Percentiles rank a stretch among this genome's conserved stretches.
Conservation (phyloP, 768 basidiomycete species). For the Lactifluus rugatus region DNA sequence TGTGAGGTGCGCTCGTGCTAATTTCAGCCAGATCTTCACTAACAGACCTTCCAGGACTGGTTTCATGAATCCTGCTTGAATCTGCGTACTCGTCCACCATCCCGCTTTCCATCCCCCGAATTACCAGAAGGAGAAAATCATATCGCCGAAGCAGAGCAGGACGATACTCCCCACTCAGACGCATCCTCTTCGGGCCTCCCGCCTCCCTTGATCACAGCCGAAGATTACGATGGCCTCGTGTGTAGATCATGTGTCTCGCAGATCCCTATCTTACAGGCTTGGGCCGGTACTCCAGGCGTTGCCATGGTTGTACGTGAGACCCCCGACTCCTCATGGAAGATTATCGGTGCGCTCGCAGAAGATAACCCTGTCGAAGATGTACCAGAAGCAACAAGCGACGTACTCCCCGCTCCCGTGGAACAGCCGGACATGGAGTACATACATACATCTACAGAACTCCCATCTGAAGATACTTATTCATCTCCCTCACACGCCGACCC, state of each 20-base stretch:
- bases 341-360: conserved; percentile 29
- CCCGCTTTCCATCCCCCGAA: conserved; percentile 33
- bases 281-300: conserved; percentile 60
- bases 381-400: background rate
- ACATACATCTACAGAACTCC: background rate
- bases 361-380: conserved; percentile 15
- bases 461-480: background rate
- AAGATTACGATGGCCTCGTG: conserved; percentile 67
- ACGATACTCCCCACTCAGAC: conserved; percentile 47
- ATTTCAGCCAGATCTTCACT: conserved; percentile 5
- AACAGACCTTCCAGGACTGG: conserved; percentile 55
- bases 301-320: conserved; percentile 55
- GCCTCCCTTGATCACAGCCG: conserved; percentile 53
- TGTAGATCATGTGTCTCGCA: conserved; percentile 59
- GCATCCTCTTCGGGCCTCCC: conserved; percentile 57
- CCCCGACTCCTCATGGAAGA: conserved; percentile 40
- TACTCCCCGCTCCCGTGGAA: background rate
- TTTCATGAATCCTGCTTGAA: conserved; percentile 86
- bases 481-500: background rate
- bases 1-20: conserved; percentile 54
- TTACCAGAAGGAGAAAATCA: background rate
- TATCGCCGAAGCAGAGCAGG: conserved; percentile 23
- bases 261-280: conserved; percentile 43
- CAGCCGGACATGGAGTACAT: background rate
- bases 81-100: conserved; percentile 54